Base-by-base conservation (phyloP, 352 stramenopile genomes). In the Pythium grandisporangium region DNA sequence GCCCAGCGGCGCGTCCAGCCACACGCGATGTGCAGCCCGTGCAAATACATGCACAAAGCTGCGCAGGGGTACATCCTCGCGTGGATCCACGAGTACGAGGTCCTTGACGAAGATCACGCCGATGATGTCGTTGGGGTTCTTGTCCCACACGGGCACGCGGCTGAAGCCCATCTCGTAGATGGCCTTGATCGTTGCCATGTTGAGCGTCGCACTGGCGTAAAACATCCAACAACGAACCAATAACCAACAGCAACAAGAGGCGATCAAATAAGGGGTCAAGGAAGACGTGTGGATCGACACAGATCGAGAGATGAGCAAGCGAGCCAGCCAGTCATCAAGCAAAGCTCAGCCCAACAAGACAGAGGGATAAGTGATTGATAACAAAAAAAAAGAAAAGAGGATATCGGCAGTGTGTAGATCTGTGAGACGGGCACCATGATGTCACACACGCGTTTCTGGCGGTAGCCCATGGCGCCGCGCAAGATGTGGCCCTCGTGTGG, bases 81-180 rank as follows among this genome's bases (percentile, higher is more conserved):
- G 75, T 23, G 76, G 76, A 42, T 89, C 69, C 23, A 84, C 70
- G 48, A 82, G 78, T 42, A 86, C 77, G 29, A 98, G 78, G 52
- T 95, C 91, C 58, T 98, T 98, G 48, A 88, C 90, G 38, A 98
- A 81, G 24, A 98, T 68, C 42, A 98, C 92, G 6, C 95, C 95
- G 30, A 98, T 79, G 42, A 98, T 88, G 52, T 97, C 94, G 63
- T 98, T 95, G 38, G 88, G 89, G 58, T 98, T 85, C 16, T 96
- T 96, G 51, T 95, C 83, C 61, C 92, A 98, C 11, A 98, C 93
- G 0, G 95, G 93, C 34, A 98, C 96, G 40, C 95, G 84, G 41
- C 75, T 96, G 62, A 97, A 98, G 34, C 93, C 89, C 29, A 58
- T 85, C 53, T 95, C 84, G 41, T 96, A 82, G 37, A 97, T 85